Evolutionary conservation across 345 rosid genomes (phyloP), one percentile per base, ranked within the genome.

Genomic region (Arabidopsis suecica): DNA sequence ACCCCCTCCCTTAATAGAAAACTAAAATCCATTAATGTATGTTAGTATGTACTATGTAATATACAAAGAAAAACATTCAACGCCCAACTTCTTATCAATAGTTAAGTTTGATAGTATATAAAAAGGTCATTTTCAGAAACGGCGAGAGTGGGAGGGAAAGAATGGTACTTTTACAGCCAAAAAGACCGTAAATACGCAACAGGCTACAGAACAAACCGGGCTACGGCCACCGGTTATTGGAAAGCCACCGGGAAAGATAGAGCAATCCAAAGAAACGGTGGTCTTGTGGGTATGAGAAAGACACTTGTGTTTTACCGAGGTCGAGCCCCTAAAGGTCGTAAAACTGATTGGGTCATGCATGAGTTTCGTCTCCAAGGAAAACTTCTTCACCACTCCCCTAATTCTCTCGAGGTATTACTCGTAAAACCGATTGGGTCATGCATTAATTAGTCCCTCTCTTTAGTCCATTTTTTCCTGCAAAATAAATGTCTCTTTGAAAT

Each of bases 201-300:
- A 18, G 85, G 88, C 41, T 36, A 79, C 51, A 82, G 89, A 75
- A 85, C 88, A 3, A 86, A 86, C 61, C 81, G 89, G 75, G 89
- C 84, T 16, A 84, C 89, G 25, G 56, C 75, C 40, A 77, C 77
- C 5, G 89, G 89, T 36, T 86, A 82, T 54, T 86, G 89, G 89
- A 86, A 86, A 81, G 89, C 89, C 5, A 86, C 89, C 2, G 89
- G 89, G 0, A 82, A 82, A 40, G 89, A 86, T 77, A 82, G 81
- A 73, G 69, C 77, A 9, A 79, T 86, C 16, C 37, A 41, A 59
- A 81, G 30, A 54, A 54, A 47, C 69, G 83, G 53, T 23, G 36
- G 37, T 0, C 49, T 73, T 65, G 69, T 86, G 47, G 86, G 89
- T 18, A 72, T 84, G 56, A 84, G 82, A 73, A 86, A 84, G 59